Percentiles rank a stretch among this genome's conserved stretches.
These are phyloP conservation scores for Penicillium sp. DNA, from an alignment of 2,329 filamentous ascomycete genomes.

Conservation along the genomic window DNA sequence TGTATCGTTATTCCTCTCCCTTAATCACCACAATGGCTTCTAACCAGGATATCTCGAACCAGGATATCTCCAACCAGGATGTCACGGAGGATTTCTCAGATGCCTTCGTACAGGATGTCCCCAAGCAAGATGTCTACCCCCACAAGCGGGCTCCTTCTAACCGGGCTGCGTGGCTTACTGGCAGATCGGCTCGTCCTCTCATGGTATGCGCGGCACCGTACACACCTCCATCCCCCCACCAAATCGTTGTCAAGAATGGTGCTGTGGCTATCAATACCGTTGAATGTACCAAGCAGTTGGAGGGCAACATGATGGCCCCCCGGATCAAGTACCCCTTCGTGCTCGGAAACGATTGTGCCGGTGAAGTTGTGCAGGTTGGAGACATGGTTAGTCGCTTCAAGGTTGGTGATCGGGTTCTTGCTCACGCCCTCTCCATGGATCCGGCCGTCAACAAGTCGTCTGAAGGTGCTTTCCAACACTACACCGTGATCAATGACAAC, in stretches of 20 bases:
- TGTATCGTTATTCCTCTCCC: no score
- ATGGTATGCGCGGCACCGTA: background rate
- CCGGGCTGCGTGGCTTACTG: background rate
- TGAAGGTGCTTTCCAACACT: conserved; percentile 27
- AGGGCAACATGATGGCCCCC: background rate
- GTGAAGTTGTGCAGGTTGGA: conserved; percentile 11
- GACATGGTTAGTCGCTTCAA: conserved; percentile 9
- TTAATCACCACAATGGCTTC: no score
- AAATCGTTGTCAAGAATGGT: background rate
- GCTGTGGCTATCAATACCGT: background rate
- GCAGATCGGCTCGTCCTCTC: background rate
- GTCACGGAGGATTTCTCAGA: no score
- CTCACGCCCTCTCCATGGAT: conserved; percentile 14
- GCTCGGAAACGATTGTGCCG: conserved; percentile 15
- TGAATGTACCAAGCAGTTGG: conserved; percentile 5
- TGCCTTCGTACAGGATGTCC: background rate
- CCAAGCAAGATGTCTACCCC: background rate
- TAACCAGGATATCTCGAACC: no score
- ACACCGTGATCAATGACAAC: conserved; percentile 19
- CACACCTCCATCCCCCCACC: background rate
- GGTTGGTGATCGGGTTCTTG: conserved; percentile 25
- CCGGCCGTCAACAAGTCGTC: conserved; percentile 4
- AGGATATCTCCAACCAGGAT: background rate
- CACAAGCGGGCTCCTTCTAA: background rate
- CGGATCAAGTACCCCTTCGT: conserved; percentile 11